Percentiles rank a stretch among this genome's conserved stretches.
Conservation (phyloP, 768 basidiomycete species). For the Boletus edulis region DNA sequence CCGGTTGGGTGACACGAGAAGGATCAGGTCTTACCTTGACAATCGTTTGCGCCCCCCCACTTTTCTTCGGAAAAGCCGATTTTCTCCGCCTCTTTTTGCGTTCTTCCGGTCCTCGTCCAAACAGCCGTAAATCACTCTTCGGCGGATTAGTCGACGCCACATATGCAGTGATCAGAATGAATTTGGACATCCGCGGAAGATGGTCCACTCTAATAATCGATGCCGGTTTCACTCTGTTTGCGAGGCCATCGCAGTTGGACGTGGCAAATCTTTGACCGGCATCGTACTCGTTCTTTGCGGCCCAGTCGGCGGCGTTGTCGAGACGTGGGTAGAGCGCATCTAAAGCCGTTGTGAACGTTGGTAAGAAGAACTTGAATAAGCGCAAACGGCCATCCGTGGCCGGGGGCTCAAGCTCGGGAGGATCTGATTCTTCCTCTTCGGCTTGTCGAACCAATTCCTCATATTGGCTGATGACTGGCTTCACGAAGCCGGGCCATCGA, state of each 20-base stretch:
- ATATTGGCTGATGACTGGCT: constrained; percentile 60
- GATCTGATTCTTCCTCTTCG: constrained; percentile 22
- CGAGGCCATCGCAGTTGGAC: neutral
- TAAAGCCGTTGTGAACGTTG: constrained; percentile 59
- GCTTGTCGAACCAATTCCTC: constrained; percentile 16
- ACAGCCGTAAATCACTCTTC: constrained; percentile 78
- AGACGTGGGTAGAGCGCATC: constrained; percentile 68
- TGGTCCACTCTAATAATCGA: constrained; percentile 27
- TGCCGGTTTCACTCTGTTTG: constrained; percentile 4
- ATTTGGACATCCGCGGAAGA: constrained; percentile 69
- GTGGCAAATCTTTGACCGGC: neutral
- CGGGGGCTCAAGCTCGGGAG: constrained; percentile 37
- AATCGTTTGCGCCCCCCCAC: constrained; percentile 37
- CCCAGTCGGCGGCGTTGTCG: constrained; percentile 65
- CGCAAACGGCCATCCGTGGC: constrained; percentile 64
- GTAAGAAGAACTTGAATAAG: constrained; percentile 58
- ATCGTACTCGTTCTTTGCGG: constrained; percentile 47
- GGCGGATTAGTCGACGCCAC: constrained; percentile 84
- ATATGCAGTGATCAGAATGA: constrained; percentile 72
- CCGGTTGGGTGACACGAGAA: neutral
- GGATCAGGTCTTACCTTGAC: constrained; percentile 39
- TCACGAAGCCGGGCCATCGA: constrained; percentile 77
- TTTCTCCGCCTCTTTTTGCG: constrained; percentile 52
- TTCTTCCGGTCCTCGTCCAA: constrained; percentile 72
- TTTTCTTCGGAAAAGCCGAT: constrained; percentile 36